Percentiles rank a stretch among this genome's conserved stretches.
Conservation (phyloP, 306 rosid genomes). For the Cicer pinnatifidum region DNA sequence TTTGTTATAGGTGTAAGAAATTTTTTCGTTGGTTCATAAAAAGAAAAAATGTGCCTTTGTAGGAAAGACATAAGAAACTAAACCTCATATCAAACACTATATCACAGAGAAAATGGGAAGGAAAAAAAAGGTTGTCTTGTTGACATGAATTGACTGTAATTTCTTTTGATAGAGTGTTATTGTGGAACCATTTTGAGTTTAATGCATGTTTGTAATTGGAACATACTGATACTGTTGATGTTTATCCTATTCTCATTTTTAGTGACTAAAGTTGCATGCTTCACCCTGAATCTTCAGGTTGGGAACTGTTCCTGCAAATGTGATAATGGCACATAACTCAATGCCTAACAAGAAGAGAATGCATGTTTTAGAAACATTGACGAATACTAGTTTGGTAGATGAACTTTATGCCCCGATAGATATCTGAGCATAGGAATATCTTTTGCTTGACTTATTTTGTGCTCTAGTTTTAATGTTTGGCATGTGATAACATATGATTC, state of each 20-base stretch:
- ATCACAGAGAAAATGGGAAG: neutral
- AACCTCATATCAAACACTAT: neutral
- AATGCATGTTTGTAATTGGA: neutral
- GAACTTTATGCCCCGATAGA: slow-evolving; percentile 19
- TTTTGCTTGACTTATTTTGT: neutral
- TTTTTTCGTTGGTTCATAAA: too few species aligned
- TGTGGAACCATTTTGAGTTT: neutral
- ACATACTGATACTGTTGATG: neutral
- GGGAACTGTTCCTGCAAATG: slow-evolving; percentile 50
- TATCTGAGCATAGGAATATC: neutral
- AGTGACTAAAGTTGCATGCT: neutral
- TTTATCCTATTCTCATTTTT: slow-evolving; percentile 13
- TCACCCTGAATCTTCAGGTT: slow-evolving; percentile 35
- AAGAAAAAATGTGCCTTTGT: too few species aligned
- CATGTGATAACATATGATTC: neutral
- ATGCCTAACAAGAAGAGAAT: slow-evolving; percentile 44
- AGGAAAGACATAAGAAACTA: too few species aligned
- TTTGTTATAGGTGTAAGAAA: too few species aligned
- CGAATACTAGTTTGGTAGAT: slow-evolving; percentile 36
- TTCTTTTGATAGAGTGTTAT: neutral
- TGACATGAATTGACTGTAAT: neutral
- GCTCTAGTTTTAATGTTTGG: slow-evolving; percentile 14
- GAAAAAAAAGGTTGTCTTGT: neutral
- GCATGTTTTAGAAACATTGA: slow-evolving; percentile 37
- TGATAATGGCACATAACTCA: slow-evolving; percentile 49